Base-by-base conservation (phyloP, 768 basidiomycete genomes). In the Rhodocollybia butyracea region DNA sequence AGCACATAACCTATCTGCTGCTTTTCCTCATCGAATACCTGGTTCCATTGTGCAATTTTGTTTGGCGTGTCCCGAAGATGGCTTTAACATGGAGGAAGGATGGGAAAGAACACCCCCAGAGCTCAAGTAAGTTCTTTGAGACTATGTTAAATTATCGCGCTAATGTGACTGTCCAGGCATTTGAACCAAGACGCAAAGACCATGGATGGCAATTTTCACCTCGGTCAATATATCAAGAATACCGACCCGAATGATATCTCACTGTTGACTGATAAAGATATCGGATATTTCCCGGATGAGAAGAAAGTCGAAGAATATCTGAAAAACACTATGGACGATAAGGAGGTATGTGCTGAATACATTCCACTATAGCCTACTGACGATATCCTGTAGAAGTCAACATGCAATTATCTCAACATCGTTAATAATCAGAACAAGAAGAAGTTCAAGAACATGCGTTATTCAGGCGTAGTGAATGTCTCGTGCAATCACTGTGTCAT, bases 21-120 rank as follows among this genome's bases (percentile, higher is more conserved):
- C 59, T 17, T 19, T 68, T 19, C 26, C 59, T 6, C 39, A 47
- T 36, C 50, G 60, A 10, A 47, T 48, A 12, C 19, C 30, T 34
- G 45, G 57, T n/a, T 61, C 59, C 7, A 31, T 67, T 17, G 55
- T 55, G 24, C 41, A 66, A 5, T 52, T 54, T 31, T 69, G 68
- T 31, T 61, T 61, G 3, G 59, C 64, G 12, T 71, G 70, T 50
- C 70, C 68, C 12, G 62, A 71, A 31, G 41, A 60, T 45, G 59
- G 60, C 26, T 42, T 70, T 47, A 70, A 70, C 55, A 57, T 70
- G n/a, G 61, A 63, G 6, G 32, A 61, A 29, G 57, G n/a, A 21
- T 46, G 45, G 45, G 45, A 46, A 24, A 46, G 24, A 5, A 30
- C 29, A 8, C 45, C 45, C 7, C 8, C 6, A 15, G 19, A 46